These are phyloP conservation scores for Lipomyces oligophaga DNA, from an alignment of 805 yeast species.

Conservation along the genomic window DNA sequence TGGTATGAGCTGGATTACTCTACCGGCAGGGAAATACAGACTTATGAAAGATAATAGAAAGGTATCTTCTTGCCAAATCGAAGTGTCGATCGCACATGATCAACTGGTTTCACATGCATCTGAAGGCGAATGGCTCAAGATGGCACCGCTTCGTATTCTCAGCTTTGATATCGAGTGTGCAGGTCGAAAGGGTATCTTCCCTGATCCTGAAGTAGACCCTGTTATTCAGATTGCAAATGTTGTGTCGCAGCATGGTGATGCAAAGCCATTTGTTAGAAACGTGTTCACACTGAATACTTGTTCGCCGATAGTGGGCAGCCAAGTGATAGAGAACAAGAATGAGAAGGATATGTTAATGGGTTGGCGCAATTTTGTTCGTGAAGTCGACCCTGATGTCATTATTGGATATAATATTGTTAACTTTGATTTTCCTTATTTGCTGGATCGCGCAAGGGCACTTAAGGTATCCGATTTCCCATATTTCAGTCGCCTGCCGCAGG, in stretches of 20 bases:
- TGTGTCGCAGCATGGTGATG: constrained; percentile 63
- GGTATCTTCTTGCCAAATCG: constrained; percentile 81
- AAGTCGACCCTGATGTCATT: constrained; percentile 90
- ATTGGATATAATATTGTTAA: constrained; percentile 95
- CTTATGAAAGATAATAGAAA: constrained; percentile 41
- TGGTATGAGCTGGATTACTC: constrained; percentile 94
- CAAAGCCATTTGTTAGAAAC: constrained; percentile 86
- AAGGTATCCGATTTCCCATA: constrained; percentile 66
- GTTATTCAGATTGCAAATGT: constrained; percentile 97
- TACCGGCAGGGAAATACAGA: constrained; percentile 69
- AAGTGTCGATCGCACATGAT: constrained; percentile 63
- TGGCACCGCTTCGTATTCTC: constrained; percentile 88
- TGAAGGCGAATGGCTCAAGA: constrained; percentile 88
- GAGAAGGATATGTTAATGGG: constrained; percentile 78
- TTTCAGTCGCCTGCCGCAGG: constrained; percentile 69
- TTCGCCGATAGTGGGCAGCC: constrained; percentile 89
- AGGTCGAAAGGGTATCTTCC: constrained; percentile 93
- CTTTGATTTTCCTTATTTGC: constrained; percentile 88
- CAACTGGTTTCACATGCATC: constrained; percentile 76
- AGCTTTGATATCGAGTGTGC: constrained; percentile 99
- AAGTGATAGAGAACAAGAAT: constrained; percentile 66
- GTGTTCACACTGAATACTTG: constrained; percentile 93
- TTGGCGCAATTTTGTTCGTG: constrained; percentile 83
- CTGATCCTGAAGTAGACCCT: constrained; percentile 89
- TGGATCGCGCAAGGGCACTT: constrained; percentile 80